A percentile compares a stretch with the other conserved stretches of the same genome.
Conservation (phyloP, 2,329 filamentous ascomycete genomes). For the Aspergillus fumigatus region DNA sequence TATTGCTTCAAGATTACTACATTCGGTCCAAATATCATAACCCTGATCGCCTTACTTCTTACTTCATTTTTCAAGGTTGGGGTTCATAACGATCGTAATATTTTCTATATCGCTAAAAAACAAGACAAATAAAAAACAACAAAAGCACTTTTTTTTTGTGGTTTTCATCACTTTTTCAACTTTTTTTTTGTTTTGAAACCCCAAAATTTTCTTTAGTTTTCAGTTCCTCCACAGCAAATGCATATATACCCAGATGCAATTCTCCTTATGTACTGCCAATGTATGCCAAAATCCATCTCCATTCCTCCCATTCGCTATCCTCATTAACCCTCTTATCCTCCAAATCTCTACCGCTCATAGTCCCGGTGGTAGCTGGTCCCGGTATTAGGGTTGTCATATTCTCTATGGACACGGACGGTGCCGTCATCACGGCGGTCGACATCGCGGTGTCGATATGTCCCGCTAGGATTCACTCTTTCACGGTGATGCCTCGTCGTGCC, state of each 20-base stretch:
- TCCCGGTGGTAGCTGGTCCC: conserved; percentile 32
- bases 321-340: neutral
- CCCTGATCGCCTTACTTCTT: neutral
- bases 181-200: conserved; percentile 2
- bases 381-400: conserved; percentile 32
- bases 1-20: neutral
- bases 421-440: conserved; percentile 29
- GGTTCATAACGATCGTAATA: conserved; percentile 10
- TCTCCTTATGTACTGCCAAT: neutral
- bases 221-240: neutral
- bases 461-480: conserved; percentile 26
- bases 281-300: neutral
- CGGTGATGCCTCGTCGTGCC: conserved; percentile 26
- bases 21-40: neutral
- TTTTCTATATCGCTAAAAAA: conserved; percentile 9
- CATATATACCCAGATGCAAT: neutral
- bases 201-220: conserved; percentile 7
- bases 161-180: neutral
- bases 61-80: neutral
- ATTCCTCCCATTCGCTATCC: conserved; percentile 9
- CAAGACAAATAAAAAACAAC: neutral
- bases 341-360: conserved; percentile 22
- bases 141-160: neutral
- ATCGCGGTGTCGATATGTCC: conserved; percentile 30
- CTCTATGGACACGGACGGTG: conserved; percentile 25